Percentiles rank a stretch among this genome's conserved stretches.
Conservation (phyloP, 495 filamentous ascomycete genomes). For the Penicillium argentinense region DNA sequence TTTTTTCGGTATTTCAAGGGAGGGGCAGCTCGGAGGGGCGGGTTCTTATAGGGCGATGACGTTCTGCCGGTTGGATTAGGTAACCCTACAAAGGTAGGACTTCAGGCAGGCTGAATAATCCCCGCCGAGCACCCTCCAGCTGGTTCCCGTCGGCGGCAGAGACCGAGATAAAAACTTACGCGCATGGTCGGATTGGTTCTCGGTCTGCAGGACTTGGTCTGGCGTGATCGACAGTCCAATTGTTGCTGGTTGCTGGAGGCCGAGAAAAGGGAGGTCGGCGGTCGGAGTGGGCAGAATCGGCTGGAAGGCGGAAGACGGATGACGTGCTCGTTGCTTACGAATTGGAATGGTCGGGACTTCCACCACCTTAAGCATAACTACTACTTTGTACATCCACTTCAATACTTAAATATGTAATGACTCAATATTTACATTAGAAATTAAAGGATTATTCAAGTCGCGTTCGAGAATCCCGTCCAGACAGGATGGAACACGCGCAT, state of each 20-base stretch:
- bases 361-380: too few species aligned
- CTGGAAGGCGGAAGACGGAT: conserved; percentile 6
- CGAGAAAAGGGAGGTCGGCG: conserved; percentile 11
- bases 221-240: conserved; percentile 1
- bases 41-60: conserved; percentile 33
- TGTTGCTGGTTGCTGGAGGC: conserved; percentile 2
- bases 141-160: neutral
- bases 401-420: too few species aligned
- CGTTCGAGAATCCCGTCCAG: neutral
- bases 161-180: conserved; percentile 13
- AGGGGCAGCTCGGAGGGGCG: conserved; percentile 29
- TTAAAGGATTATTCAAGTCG: neutral
- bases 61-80: conserved; percentile 22
- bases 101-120: conserved; percentile 25
- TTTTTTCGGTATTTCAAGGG: conserved; percentile 18
- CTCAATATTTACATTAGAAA: neutral
- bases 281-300: conserved; percentile 10
- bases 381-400: too few species aligned
- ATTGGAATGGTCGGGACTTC: conserved; percentile 16
- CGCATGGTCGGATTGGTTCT: conserved; percentile 15
- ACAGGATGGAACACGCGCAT: neutral
- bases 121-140: neutral
- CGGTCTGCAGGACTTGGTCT: neutral
- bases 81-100: too few species aligned
- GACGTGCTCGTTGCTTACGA: conserved; percentile 29